These are phyloP conservation scores for Borealophlyctis nickersoniae DNA, from an alignment of 192 early-diverging fungal species.

Conservation along the genomic window DNA sequence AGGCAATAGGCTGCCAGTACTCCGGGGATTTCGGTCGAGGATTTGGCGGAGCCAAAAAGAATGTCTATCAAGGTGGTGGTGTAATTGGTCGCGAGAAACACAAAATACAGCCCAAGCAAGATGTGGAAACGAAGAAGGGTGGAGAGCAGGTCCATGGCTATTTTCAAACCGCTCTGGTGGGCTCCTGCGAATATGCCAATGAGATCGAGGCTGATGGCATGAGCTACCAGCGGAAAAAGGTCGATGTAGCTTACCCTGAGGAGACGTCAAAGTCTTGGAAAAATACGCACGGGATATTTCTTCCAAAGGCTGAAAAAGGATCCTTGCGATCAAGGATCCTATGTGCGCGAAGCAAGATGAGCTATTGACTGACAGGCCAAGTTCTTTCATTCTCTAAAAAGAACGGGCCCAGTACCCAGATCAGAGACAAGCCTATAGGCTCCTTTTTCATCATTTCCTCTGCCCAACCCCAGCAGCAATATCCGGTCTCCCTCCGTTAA, in stretches of 20 bases:
- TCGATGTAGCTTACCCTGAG: too few relatives aligned
- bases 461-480: constrained; percentile 42
- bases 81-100: constrained; percentile 84
- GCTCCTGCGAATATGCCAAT: too few relatives aligned
- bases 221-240: too few relatives aligned
- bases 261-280: constrained; percentile 57
- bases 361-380: too few relatives aligned
- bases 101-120: constrained; percentile 70
- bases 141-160: constrained; percentile 20
- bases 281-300: constrained; percentile 86
- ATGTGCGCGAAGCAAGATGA: too few relatives aligned
- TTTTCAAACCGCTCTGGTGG: constrained; percentile 9
- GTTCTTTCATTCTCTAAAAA: too few relatives aligned
- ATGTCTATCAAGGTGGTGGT: constrained; percentile 63
- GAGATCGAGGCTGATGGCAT: neutral
- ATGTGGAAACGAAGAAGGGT: constrained; percentile 56
- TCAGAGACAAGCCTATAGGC: constrained; percentile 33
- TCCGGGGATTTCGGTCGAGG: constrained; percentile 42
- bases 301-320: constrained; percentile 92
- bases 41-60: constrained; percentile 47
- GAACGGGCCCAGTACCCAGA: constrained; percentile 29
- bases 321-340: constrained; percentile 84
- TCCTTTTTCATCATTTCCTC: constrained; percentile 26
- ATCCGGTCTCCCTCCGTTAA: constrained; percentile 97
- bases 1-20: constrained; percentile 77